Percentiles rank a stretch among this genome's conserved stretches.
Conservation (phyloP, 371 early-diverging fungal species). For the Mucor mucedo region DNA sequence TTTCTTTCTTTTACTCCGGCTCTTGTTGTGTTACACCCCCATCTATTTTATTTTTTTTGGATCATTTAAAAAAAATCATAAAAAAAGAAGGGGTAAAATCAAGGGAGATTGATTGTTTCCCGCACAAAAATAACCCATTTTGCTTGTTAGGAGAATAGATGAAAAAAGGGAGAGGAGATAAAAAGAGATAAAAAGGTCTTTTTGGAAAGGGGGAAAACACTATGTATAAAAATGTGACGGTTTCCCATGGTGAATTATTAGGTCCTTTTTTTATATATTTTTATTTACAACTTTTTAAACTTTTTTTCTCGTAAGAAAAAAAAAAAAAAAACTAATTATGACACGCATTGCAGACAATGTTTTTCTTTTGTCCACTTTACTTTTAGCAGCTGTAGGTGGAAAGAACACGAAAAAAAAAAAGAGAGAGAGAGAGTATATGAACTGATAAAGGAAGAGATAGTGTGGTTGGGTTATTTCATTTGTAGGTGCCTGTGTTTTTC, state of each 20-base stretch:
- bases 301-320: background rate
- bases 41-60: too few species aligned
- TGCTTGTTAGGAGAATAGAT: too few species aligned
- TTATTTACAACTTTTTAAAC: constrained; percentile 3
- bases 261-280: constrained; percentile 1
- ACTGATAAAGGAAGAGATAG: background rate
- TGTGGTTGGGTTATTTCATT: constrained; percentile 47
- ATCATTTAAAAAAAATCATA: too few species aligned
- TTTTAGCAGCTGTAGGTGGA: constrained; percentile 29
- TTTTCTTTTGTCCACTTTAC: constrained; percentile 37
- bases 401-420: too few species aligned
- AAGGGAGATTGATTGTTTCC: too few species aligned
- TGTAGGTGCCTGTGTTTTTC: constrained; percentile 41
- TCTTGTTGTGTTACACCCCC: background rate
- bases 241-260: background rate
- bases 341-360: constrained; percentile 37
- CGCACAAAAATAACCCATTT: too few species aligned
- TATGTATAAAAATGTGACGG: constrained; percentile 4
- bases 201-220: too few species aligned
- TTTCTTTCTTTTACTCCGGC: background rate
- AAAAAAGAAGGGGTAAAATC: too few species aligned
- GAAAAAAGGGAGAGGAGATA: background rate
- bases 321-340: constrained; percentile 6
- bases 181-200: too few species aligned
- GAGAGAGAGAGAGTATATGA: too few species aligned